Base-by-base conservation (phyloP, 495 filamentous ascomycete genomes). In the Xylaria palmicola region DNA sequence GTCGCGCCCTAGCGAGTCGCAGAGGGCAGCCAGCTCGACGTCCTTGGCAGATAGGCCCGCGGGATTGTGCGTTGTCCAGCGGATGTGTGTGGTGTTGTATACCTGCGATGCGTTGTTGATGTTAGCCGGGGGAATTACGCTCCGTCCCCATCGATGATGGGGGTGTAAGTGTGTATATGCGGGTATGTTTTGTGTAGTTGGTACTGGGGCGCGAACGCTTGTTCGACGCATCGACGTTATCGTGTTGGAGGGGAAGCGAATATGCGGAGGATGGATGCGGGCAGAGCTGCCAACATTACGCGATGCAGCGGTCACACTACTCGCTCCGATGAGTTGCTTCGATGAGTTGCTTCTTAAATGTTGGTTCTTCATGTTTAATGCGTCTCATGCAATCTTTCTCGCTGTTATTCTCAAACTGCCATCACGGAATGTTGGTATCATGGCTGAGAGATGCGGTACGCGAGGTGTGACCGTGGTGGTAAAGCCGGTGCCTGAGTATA, bases 11-110 rank as follows among this genome's bases (percentile, higher is more conserved):
- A 85, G 77, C 56, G 80, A 67, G 68, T 92, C 88, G 71, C 90
- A 92, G 59, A 83, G 79, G 40, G 70, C 72, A 0, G 90, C 90
- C 74, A 92, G 80, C 15, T 79, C 69, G 37, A 88, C 70, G 66
- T 93, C 90, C 62, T 87, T 87, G 24, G 74, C 60, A 0, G 86
- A 87, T n/a, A 93, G 77, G n/a, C 90, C 89, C 20, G 79, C 77
- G 8, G 87, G 88, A 44, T 77, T 77, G 73, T 93, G 89, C 17
- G 90, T 92, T 10, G 88, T 92, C 90, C 88, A 92, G 40, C 84
- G 79, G 56, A 89, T 85, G 65, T 79, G 79, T 15, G 79, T 80
- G 27, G 75, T 83, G 63, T 86, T 87, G 71, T 83, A 88, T 6
- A 83, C 78, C 85, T 87, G 55, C n/a, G 29, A 22, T 17, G 19